Percentiles rank a stretch among this genome's conserved stretches.
phyloP scores from a whole-genome alignment of 345 rosid genomes.

The Aquilaria malaccensis region DNA sequence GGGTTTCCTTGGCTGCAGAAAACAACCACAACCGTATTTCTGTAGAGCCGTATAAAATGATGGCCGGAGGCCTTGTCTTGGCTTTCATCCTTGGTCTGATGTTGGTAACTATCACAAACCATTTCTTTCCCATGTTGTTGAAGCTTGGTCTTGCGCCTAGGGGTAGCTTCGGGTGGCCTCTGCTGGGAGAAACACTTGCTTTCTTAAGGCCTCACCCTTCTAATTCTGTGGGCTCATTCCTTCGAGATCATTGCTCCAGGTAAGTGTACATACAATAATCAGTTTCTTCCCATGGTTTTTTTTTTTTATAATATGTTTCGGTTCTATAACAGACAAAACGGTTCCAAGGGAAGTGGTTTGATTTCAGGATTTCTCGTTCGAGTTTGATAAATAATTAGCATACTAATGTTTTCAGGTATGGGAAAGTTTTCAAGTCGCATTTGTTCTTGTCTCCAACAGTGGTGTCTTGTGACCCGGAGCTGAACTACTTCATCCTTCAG shows the following conservation, averaged over 20 bases:
- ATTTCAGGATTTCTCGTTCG: background rate
- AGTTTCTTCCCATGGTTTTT: background rate
- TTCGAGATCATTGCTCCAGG: slow-evolving; percentile 42
- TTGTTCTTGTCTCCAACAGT: slow-evolving; percentile 60
- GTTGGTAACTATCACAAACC: slow-evolving; percentile 23
- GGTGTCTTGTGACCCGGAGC: slow-evolving; percentile 61
- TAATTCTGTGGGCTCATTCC: slow-evolving; percentile 37
- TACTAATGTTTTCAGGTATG: slow-evolving; percentile 22
- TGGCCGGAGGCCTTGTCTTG: slow-evolving; percentile 22
- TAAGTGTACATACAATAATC: slow-evolving; percentile 6
- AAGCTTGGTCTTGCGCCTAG: slow-evolving; percentile 24
- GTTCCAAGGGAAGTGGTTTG: background rate
- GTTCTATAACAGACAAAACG: background rate
- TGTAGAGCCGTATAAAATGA: background rate
- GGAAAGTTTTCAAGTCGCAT: slow-evolving; percentile 53
- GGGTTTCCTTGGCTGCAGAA: too few relatives aligned
- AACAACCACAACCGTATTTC: too few relatives aligned
- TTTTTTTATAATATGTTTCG: background rate
- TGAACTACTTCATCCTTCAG: slow-evolving; percentile 57
- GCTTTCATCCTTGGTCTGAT: slow-evolving; percentile 15
- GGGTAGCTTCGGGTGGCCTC: slow-evolving; percentile 56
- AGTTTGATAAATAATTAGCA: background rate
- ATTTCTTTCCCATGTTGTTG: slow-evolving; percentile 29
- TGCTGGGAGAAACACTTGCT: slow-evolving; percentile 49
- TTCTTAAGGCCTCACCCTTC: slow-evolving; percentile 47